Conservation (phyloP, 1,139 yeast genomes). For the Pichia sorboxylosa region DNA sequence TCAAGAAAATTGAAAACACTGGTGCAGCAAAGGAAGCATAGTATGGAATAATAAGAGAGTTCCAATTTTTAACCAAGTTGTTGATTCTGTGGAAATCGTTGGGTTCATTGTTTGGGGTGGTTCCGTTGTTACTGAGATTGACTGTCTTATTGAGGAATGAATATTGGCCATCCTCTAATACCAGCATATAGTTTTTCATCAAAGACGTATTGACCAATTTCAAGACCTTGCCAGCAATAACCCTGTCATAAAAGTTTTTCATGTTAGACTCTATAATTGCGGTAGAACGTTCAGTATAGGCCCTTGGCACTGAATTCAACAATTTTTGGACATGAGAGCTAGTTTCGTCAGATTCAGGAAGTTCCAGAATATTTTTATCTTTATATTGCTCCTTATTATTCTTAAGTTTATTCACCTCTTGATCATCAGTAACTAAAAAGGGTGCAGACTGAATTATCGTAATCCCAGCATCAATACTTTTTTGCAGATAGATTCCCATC, state of each 20-base stretch:
- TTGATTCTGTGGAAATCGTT: constrained; percentile 14
- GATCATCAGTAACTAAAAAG: constrained; percentile 22
- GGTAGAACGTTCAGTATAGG: constrained; percentile 30
- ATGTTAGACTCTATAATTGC: constrained; percentile 43
- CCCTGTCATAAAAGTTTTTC: constrained; percentile 45
- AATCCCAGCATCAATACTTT: constrained; percentile 27
- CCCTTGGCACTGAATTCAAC: constrained; percentile 28
- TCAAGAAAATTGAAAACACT: constrained; percentile 38
- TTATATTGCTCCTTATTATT: constrained; percentile 9
- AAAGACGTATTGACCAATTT: constrained; percentile 43
- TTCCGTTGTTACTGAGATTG: neutral
- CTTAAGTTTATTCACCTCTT: constrained; percentile 15
- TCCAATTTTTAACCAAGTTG: constrained; percentile 55
- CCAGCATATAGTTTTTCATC: constrained; percentile 36
- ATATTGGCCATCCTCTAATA: constrained; percentile 17
- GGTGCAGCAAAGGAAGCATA: constrained; percentile 43
- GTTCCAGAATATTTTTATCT: constrained; percentile 12
- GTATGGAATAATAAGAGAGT: constrained; percentile 51
- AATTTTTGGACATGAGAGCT: constrained; percentile 18
- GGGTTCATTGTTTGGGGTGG: neutral
- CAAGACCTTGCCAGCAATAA: constrained; percentile 39
- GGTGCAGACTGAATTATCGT: constrained; percentile 16
- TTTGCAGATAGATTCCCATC: constrained; percentile 43
- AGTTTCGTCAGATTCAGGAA: constrained; percentile 14
- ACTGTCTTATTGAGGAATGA: constrained; percentile 24